Percentiles rank a stretch among this genome's conserved stretches.
Evolutionary conservation across 2,329 filamentous ascomycete species (phyloP).

Genomic region (Paraphaeosphaeria sporulosa): DNA sequence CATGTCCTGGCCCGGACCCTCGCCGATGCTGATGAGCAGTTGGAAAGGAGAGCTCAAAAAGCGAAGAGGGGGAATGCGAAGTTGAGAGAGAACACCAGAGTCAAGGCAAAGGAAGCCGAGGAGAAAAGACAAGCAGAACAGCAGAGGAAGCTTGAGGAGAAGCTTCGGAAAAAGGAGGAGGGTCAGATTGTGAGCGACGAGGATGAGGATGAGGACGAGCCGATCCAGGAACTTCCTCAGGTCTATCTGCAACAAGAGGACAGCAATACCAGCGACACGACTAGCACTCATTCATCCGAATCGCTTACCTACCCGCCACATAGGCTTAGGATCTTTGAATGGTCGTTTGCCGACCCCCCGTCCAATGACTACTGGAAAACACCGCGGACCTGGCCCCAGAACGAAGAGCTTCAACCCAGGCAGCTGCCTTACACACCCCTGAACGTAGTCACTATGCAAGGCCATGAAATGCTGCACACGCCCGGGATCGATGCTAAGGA

Average conservation of each 20-base stretch:
- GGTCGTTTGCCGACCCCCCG: constrained; percentile 25
- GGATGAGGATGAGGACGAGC: background rate
- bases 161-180: constrained; percentile 19
- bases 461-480: constrained; percentile 31
- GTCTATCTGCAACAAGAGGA: background rate
- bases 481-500: constrained; percentile 31
- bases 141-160: constrained; percentile 17
- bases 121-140: constrained; percentile 20
- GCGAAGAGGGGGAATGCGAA: background rate
- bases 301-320: constrained; percentile 19
- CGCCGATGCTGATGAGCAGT: constrained; percentile 12
- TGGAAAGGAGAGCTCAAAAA: constrained; percentile 32
- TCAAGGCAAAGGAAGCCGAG: constrained; percentile 16
- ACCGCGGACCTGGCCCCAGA: background rate
- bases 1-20: background rate
- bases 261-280: constrained; percentile 25
- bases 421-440: constrained; percentile 33
- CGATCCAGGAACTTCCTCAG: background rate
- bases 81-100: background rate
- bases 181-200: background rate
- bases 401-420: constrained; percentile 18
- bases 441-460: constrained; percentile 32
- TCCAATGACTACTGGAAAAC: background rate
- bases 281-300: constrained; percentile 1
- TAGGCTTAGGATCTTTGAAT: constrained; percentile 37